Evolutionary conservation across 1,284 basidiomycete species (phyloP).

Genomic region (Golubevia sp.): DNA sequence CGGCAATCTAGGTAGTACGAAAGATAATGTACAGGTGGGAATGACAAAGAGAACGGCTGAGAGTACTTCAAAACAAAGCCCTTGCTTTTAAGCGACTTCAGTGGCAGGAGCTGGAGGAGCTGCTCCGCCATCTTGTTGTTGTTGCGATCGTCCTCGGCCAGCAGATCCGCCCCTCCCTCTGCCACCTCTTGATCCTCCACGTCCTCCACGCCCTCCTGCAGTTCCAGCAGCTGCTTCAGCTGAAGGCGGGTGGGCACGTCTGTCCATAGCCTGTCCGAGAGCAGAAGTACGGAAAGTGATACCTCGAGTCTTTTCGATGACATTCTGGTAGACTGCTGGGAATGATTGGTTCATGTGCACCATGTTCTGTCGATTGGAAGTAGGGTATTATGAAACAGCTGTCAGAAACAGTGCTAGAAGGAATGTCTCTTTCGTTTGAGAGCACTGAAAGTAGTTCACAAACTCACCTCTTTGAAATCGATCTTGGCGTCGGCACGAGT

Average conservation of each 20-base stretch:
- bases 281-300: slow-evolving; percentile 89
- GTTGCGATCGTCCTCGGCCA: too few relatives aligned
- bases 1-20: too few relatives aligned
- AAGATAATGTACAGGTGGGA: too few relatives aligned
- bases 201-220: slow-evolving; percentile 37
- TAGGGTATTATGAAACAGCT: background rate
- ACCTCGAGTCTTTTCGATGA: slow-evolving; percentile 94
- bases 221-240: slow-evolving; percentile 4
- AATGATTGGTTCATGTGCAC: slow-evolving; percentile 92
- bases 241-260: slow-evolving; percentile 61
- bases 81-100: too few relatives aligned
- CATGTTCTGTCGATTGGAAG: slow-evolving; percentile 69
- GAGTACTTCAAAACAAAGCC: too few relatives aligned
- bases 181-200: slow-evolving; percentile 7
- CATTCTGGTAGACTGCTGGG: slow-evolving; percentile 86
- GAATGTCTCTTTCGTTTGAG: slow-evolving; percentile 1
- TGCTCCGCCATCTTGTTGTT: too few relatives aligned
- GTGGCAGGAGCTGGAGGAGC: too few relatives aligned
- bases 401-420: slow-evolving; percentile 10
- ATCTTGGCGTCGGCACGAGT: slow-evolving; percentile 97
- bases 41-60: too few relatives aligned
- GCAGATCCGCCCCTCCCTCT: background rate
- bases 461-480: slow-evolving; percentile 82
- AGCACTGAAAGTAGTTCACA: background rate
- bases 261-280: slow-evolving; percentile 79